phyloP scores from a whole-genome alignment of 2,329 filamentous ascomycete genomes.

The Fusarium sp. region DNA sequence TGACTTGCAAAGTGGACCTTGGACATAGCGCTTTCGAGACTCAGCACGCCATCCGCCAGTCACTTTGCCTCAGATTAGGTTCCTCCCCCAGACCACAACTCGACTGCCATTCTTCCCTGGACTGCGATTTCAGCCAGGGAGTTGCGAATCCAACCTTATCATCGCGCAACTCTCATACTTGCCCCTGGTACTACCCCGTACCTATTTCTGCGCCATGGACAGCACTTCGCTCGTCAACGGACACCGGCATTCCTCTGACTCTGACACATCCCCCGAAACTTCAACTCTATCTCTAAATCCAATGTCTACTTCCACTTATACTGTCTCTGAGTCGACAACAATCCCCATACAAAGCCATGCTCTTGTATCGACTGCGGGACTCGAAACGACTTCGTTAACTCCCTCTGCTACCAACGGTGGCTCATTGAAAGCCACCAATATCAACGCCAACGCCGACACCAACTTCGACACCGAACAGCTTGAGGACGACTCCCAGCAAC shows the following conservation, averaged over 20 bases:
- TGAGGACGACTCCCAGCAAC: slow-evolving; percentile 36
- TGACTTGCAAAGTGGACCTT: slow-evolving; percentile 38
- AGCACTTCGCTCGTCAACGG: slow-evolving; percentile 45
- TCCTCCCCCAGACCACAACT: slow-evolving; percentile 23
- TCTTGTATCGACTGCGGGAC: slow-evolving; percentile 18
- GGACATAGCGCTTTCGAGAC: slow-evolving; percentile 31
- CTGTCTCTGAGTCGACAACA: slow-evolving; percentile 11
- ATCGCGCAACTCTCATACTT: slow-evolving; percentile 45
- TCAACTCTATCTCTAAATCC: slow-evolving; percentile 24
- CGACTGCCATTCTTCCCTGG: slow-evolving; percentile 40
- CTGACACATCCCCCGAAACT: slow-evolving; percentile 14
- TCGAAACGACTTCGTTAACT: slow-evolving; percentile 24
- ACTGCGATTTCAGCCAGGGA: slow-evolving; percentile 23
- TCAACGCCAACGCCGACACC: slow-evolving; percentile 5
- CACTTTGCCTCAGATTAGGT: slow-evolving; percentile 45
- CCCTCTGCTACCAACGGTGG: slow-evolving; percentile 21
- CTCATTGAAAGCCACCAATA: slow-evolving; percentile 33
- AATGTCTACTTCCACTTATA: slow-evolving; percentile 31
- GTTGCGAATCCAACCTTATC: slow-evolving; percentile 48
- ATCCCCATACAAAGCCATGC: slow-evolving; percentile 42
- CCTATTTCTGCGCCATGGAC: slow-evolving; percentile 43
- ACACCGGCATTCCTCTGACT: slow-evolving; percentile 40
- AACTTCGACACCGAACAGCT: slow-evolving; percentile 10
- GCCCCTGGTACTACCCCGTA: slow-evolving; percentile 27
- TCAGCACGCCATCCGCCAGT: slow-evolving; percentile 48